These are phyloP conservation scores for Exserohilum turcica DNA, from an alignment of 2,329 filamentous ascomycete genomes.

Conservation along the genomic window DNA sequence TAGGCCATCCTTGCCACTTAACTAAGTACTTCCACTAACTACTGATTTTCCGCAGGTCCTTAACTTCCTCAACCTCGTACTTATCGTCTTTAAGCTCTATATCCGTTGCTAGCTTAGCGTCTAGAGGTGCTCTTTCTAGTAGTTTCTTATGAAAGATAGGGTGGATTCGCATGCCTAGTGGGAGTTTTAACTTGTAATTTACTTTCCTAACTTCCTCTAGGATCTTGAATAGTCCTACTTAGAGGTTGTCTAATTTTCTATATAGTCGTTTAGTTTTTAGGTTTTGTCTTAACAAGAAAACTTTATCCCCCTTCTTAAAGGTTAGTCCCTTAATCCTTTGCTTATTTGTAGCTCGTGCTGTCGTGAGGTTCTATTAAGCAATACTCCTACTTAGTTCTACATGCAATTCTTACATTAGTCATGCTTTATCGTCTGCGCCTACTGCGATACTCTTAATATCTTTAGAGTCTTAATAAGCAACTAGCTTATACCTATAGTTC, in stretches of 20 bases:
- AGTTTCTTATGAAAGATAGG: too few relatives aligned
- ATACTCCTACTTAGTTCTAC: neutral
- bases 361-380: neutral
- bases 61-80: too few relatives aligned
- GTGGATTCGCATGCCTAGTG: too few relatives aligned
- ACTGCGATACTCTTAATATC: neutral
- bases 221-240: neutral
- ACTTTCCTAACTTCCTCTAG: neutral
- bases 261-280: neutral
- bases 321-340: slow-evolving; percentile 2
- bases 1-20: too few relatives aligned
- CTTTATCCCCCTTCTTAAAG: slow-evolving; percentile 1
- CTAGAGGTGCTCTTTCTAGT: too few relatives aligned
- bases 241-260: neutral
- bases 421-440: neutral
- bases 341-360: neutral
- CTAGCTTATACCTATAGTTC: neutral
- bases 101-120: too few relatives aligned
- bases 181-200: slow-evolving; percentile 1
- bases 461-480: neutral
- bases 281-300: neutral
- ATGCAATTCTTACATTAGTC: neutral
- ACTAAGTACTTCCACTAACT: too few relatives aligned
- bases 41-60: too few relatives aligned
- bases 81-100: too few relatives aligned